Conservation (phyloP, 2,329 filamentous ascomycete species). For the Ascochyta fabae region DNA sequence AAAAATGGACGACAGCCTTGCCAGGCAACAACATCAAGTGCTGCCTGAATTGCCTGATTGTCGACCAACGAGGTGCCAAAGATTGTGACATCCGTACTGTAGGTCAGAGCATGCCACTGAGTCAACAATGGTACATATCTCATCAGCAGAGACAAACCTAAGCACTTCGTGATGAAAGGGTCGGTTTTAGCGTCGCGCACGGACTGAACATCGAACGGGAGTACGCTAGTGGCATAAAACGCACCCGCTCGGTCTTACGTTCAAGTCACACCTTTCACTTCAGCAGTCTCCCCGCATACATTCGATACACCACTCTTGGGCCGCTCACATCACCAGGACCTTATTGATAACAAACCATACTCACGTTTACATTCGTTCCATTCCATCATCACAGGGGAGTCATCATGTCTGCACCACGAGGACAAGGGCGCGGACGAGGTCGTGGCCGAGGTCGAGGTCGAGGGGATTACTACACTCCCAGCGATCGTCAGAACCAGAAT, state of each 20-base stretch:
- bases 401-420: conserved; percentile 21
- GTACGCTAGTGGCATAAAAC: conserved; percentile 15
- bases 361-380: neutral
- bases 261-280: neutral
- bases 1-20: neutral
- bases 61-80: neutral
- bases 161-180: neutral
- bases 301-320: neutral
- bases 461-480: conserved; percentile 24
- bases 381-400: neutral
- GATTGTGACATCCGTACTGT: neutral
- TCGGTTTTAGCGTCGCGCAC: neutral
- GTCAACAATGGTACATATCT: neutral
- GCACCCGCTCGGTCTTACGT: conserved; percentile 1
- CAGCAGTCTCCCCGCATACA: neutral
- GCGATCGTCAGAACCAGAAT: conserved; percentile 15
- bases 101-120: neutral
- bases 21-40: conserved; percentile 4
- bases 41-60: conserved; percentile 2
- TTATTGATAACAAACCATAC: no score
- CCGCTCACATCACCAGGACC: neutral
- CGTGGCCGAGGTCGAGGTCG: conserved; percentile 31
- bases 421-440: conserved; percentile 25
- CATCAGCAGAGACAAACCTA: neutral
- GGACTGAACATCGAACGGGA: neutral